Percentiles rank a stretch among this genome's conserved stretches.
These are phyloP conservation scores for Evansstolkia leycettana DNA, from an alignment of 495 filamentous ascomycete species.

Conservation along the genomic window DNA sequence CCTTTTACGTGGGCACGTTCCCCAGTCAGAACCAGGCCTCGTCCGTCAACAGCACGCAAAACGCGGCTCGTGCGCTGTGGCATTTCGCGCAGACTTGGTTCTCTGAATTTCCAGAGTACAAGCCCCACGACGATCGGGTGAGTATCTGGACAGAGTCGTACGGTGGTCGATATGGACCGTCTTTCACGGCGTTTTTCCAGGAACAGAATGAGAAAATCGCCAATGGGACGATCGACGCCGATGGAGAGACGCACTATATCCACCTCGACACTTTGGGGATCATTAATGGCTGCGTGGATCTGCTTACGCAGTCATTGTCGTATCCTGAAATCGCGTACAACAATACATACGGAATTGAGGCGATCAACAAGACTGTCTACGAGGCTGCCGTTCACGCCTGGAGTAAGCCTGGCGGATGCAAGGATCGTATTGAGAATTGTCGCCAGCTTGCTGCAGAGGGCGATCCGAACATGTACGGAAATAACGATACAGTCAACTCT, in stretches of 20 bases:
- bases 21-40: conserved; percentile 30
- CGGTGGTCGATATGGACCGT: conserved; percentile 55
- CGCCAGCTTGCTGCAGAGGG: conserved; percentile 20
- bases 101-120: conserved; percentile 41
- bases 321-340: conserved; percentile 59
- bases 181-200: conserved; percentile 53
- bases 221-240: conserved; percentile 19
- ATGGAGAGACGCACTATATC: conserved; percentile 23
- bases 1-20: conserved; percentile 49
- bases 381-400: conserved; percentile 33
- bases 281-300: conserved; percentile 69
- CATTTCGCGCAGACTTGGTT: conserved; percentile 48
- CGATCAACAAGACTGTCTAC: conserved; percentile 45
- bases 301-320: conserved; percentile 49
- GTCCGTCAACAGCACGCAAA: conserved; percentile 39
- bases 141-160: conserved; percentile 47
- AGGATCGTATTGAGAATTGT: conserved; percentile 43
- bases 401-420: conserved; percentile 45
- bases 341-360: conserved; percentile 64
- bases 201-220: conserved; percentile 47
- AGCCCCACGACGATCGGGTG: conserved; percentile 41
- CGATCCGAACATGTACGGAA: conserved; percentile 33
- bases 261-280: conserved; percentile 38
- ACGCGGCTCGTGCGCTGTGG: conserved; percentile 43
- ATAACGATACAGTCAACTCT: conserved; percentile 30